Base-by-base conservation (phyloP, 352 stramenopile species). In the Pythium rhizo-oryzae region DNA sequence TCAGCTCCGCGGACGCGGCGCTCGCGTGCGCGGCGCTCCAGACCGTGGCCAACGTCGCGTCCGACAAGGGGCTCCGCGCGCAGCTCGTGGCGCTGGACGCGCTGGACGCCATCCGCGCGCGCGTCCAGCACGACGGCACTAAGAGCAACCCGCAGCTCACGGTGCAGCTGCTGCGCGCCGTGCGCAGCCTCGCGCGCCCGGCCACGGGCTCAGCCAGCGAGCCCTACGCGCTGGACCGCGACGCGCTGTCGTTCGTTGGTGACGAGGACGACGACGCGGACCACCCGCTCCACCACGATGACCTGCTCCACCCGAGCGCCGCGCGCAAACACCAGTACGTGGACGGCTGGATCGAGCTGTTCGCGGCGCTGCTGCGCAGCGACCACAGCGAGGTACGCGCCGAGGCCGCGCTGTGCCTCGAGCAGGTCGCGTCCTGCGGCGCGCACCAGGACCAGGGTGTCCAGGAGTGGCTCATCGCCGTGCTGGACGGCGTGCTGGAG, bases 281-380 rank as follows among this genome's bases (percentile, higher is more conserved):
- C 43, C 54, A 76, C 19, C 74, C 77, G 1, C 66, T 89, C 16
- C 77, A 91, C 21, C 69, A 85, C 46, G 82, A 92, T 46, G 82
- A 89, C 33, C 73, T 90, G 16, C 75, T 89, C 35, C 77, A 78
- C 12, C 78, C 82, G 0, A 74, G 74, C 19, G 64, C 73, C 15
- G 70, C 86, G 21, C 51, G 78, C 11, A 77, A 68, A 6, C 73
- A 80, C 37, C 77, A 80, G 33, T 89, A 90, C 66, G 79, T 92
- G 3, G 81, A 89, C 56, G 85, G 85, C 5, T 93, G 85, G 85
- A 91, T 93, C 54, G 85, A 91, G 52, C 51, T 93, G n/a, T 91
- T 91, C 59, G 90, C 82, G 11, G 72, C 82, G 13, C 88, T 89
- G 35, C 46, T 91, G 8, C 77, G 78, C 21, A 85, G 75, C 33